Evolutionary conservation across 345 rosid species (phyloP).

Genomic region (Populus euphratica): DNA sequence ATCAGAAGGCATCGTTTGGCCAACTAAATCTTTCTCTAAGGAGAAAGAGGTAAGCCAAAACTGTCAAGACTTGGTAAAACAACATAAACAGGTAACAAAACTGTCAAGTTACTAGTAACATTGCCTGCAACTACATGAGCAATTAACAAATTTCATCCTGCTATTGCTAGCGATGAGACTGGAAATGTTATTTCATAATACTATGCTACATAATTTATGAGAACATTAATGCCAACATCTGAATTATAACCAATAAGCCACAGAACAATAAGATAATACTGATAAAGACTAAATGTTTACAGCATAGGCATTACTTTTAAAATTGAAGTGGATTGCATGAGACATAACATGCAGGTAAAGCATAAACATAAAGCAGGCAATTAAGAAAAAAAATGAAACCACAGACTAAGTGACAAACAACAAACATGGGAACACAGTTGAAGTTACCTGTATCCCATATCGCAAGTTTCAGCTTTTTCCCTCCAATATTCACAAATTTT

Average conservation of each 20-base stretch:
- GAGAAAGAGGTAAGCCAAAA: background rate
- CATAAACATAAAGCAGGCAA: background rate
- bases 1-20: background rate
- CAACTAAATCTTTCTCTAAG: background rate
- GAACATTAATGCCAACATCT: background rate
- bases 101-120: background rate
- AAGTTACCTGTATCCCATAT: constrained; percentile 88
- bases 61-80: background rate
- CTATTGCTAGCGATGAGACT: background rate
- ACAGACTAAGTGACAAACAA: background rate
- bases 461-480: constrained; percentile 85
- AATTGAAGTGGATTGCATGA: background rate
- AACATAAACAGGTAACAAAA: background rate
- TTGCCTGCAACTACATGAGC: background rate
- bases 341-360: background rate
- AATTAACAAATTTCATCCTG: background rate
- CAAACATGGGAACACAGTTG: background rate
- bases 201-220: background rate
- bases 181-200: background rate
- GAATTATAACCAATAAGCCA: background rate
- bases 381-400: background rate
- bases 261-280: background rate
- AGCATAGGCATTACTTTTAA: background rate
- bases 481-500: constrained; percentile 68
- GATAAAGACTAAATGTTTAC: background rate